These are phyloP conservation scores for Miscanthus lutarioriparius DNA, from an alignment of 176 grass and related monocot species.

Conservation along the genomic window DNA sequence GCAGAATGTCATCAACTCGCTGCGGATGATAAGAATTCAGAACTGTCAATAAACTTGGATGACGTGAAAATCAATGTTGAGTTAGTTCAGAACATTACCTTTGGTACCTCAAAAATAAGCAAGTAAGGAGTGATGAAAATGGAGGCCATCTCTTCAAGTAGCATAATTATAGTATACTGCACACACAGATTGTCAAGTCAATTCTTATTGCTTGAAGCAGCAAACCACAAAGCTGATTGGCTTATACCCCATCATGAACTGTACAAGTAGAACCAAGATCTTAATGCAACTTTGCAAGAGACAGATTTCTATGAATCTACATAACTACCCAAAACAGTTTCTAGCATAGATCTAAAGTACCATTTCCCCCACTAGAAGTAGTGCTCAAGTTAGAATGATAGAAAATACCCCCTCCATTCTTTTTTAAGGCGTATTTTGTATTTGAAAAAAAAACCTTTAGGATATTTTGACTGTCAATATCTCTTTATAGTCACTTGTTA, in stretches of 20 bases:
- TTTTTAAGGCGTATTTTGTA: not conserved
- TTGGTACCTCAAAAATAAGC: constrained; percentile 87
- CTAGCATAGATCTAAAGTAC: constrained; percentile 7
- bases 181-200: constrained; percentile 19
- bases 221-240: not conserved
- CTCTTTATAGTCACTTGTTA: not conserved
- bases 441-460: not conserved
- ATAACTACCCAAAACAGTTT: constrained; percentile 14
- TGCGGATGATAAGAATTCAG: constrained; percentile 44
- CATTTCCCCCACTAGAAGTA: not conserved
- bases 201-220: constrained; percentile 15
- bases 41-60: constrained; percentile 20
- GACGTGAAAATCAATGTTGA: constrained; percentile 9
- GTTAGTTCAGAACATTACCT: constrained; percentile 62
- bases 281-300: constrained; percentile 9
- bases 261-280: not conserved
- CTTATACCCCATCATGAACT: not conserved
- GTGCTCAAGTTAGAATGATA: not conserved
- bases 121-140: constrained; percentile 91
- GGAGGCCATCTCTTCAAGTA: constrained; percentile 96
- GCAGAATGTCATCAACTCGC: constrained; percentile 92
- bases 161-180: constrained; percentile 96
- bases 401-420: not conserved
- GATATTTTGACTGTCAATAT: not conserved
- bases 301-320: constrained; percentile 25